A percentile compares a stretch with the other conserved stretches of the same genome.
phyloP scores from a whole-genome alignment of 208 protist species.

The Wallacemonas sp. region DNA sequence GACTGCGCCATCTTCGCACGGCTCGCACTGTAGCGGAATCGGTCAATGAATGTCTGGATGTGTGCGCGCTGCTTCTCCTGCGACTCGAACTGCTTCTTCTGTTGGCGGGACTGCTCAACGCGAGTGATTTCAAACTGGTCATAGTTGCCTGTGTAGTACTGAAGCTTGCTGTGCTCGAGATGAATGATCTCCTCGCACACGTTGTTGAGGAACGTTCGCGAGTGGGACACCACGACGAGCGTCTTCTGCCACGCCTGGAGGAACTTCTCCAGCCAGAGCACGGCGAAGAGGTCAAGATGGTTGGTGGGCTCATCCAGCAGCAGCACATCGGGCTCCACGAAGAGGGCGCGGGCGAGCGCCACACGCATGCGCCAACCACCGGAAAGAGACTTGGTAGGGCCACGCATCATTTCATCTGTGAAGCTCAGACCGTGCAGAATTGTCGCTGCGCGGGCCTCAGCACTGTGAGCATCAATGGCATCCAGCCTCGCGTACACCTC shows the following conservation, averaged over 20 bases:
- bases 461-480: conserved; percentile 95
- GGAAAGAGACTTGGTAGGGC: conserved; percentile 83
- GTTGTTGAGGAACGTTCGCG: conserved; percentile 95
- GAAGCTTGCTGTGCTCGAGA: conserved; percentile 79
- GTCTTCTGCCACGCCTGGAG: conserved; percentile 94
- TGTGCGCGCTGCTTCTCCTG: conserved; percentile 90
- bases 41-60: conserved; percentile 95
- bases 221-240: conserved; percentile 98
- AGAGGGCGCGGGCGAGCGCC: conserved; percentile 95
- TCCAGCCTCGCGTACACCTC: conserved; percentile 95
- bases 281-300: conserved; percentile 97
- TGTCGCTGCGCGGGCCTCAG: conserved; percentile 78
- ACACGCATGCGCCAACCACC: conserved; percentile 99
- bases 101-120: conserved; percentile 86
- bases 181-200: conserved; percentile 96
- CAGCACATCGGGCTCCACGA: conserved; percentile 95
- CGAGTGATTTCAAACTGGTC: conserved; percentile 92
- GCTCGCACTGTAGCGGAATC: conserved; percentile 91
- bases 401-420: conserved; percentile 93
- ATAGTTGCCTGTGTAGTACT: conserved; percentile 95
- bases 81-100: conserved; percentile 86
- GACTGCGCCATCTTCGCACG: conserved; percentile 94
- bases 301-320: conserved; percentile 98
- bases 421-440: conserved; percentile 95
- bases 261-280: conserved; percentile 98